Percentiles rank a stretch among this genome's conserved stretches.
Conservation (phyloP, 257 asterid species). For the Salvia rosmarinus region DNA sequence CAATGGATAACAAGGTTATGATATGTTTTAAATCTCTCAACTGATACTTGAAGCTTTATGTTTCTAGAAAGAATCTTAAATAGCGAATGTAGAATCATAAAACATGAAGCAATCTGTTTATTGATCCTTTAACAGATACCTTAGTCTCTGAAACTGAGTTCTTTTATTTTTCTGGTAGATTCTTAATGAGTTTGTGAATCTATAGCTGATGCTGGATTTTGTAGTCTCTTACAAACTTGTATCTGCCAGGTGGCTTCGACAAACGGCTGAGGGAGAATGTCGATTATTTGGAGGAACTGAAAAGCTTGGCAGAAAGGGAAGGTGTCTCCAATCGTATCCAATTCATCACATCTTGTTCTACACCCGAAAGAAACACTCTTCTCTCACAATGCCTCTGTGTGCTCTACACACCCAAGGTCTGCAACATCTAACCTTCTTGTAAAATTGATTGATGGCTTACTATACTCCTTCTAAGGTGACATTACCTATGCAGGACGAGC, state of each 20-base stretch:
- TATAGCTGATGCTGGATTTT: not conserved
- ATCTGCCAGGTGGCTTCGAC: slow-evolving; percentile 80
- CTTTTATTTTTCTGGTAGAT: not conserved
- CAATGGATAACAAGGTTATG: not conserved
- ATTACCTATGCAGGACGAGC: slow-evolving; percentile 65
- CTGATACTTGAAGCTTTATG: not conserved
- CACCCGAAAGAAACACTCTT: slow-evolving; percentile 74
- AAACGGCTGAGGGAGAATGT: slow-evolving; percentile 85
- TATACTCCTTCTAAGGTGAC: slow-evolving; percentile 9
- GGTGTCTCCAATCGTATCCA: slow-evolving; percentile 64
- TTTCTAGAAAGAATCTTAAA: no score
- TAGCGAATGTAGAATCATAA: no score
- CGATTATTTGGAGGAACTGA: slow-evolving; percentile 80
- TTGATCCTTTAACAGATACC: no score
- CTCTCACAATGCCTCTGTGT: slow-evolving; percentile 80
- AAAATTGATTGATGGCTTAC: slow-evolving; percentile 1
- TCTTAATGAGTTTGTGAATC: not conserved
- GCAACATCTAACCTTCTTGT: not conserved
- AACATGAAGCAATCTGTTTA: no score
- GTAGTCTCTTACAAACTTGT: not conserved
- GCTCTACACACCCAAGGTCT: slow-evolving; percentile 87
- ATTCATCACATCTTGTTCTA: slow-evolving; percentile 87
- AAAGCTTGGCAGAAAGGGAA: slow-evolving; percentile 66
- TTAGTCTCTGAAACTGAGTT: not conserved
- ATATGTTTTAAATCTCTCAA: not conserved